Base-by-base conservation (phyloP, 257 asterid genomes). In the Scutellaria baicalensis region DNA sequence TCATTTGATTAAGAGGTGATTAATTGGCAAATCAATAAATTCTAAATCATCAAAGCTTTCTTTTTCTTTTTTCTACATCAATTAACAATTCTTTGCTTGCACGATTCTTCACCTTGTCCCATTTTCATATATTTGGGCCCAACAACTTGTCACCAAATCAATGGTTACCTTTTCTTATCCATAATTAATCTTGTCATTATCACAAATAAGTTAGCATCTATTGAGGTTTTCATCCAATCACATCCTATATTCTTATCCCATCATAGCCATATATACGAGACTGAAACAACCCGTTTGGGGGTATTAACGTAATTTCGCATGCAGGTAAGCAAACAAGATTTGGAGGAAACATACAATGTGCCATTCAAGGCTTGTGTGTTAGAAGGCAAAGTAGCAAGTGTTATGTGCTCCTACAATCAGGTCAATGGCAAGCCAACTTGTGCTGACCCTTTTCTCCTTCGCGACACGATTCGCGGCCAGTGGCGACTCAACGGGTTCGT, bases 381-480 rank as follows among this genome's bases (percentile, higher is more conserved):
- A 43, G 96, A 93, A 64, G 99, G 99, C 0, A 83, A 62, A 65
- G 99, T 91, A 14, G 97, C 97, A 0, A 93, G 99, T 77, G 88
- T 93, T 0, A 93, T 93, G 99, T 93, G 99, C 62, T 93, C 97
- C 0, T 91, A 93, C 89, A 91, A 93, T 73, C 91, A 93, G 18
- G 97, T 91, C 31, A 93, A 93, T 64, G 99, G 99, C 59, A 87
- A 75, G 68, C 97, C 99, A 17, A 86, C 99, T 4, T 93, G 99
- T 79, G 97, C 99, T 17, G 99, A 93, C 64, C 80, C 91, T 6
- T 63, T 38, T 52, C 95, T 93, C 55, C 95, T 93, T 0, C 96
- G 91, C 21, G 87, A 71, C 81, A 86, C 92, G 12, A 81, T 93
- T 31, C 92, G 97, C 2, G 89, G 83, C 9, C 86, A 88, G 61